These are phyloP conservation scores for Neurospora discreta DNA, from an alignment of 495 filamentous ascomycete genomes.

Conservation along the genomic window DNA sequence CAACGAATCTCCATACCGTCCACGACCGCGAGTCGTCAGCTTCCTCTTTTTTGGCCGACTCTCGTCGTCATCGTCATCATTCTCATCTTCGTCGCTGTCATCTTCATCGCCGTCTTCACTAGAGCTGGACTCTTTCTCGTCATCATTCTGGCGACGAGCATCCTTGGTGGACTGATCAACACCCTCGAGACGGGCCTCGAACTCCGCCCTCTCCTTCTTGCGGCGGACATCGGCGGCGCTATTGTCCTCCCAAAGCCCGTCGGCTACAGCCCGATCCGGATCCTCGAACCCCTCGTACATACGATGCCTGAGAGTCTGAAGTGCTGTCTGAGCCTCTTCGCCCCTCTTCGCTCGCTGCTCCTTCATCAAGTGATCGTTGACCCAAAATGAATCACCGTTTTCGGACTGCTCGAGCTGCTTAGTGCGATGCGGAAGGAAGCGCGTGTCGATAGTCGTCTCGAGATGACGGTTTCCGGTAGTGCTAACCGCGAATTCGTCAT, in stretches of 20 bases:
- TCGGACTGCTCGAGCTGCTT: background rate
- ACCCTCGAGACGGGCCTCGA: slow-evolving; percentile 3
- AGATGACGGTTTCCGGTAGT: slow-evolving; percentile 6
- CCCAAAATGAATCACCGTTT: slow-evolving; percentile 2
- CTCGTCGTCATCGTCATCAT: background rate
- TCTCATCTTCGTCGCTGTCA: background rate
- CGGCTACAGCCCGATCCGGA: slow-evolving; percentile 3
- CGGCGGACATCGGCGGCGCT: slow-evolving; percentile 8
- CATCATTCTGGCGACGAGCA: background rate
- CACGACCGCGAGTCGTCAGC: background rate
- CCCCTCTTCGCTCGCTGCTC: slow-evolving; percentile 2
- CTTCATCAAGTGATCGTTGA: slow-evolving; percentile 10
- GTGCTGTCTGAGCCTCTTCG: background rate
- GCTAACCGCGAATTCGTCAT: background rate
- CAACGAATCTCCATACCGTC: slow-evolving; percentile 3
- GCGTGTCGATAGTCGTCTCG: slow-evolving; percentile 20
- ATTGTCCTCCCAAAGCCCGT: slow-evolving; percentile 14
- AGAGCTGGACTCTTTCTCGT: background rate
- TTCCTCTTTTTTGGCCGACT: background rate
- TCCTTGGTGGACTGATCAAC: background rate
- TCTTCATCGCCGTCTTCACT: background rate
- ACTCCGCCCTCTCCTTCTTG: background rate
- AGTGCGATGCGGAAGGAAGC: slow-evolving; percentile 8
- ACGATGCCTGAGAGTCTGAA: slow-evolving; percentile 5
- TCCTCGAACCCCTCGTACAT: slow-evolving; percentile 7